Conservation (phyloP, 352 stramenopile species). For the Phytophthora multivora region DNA sequence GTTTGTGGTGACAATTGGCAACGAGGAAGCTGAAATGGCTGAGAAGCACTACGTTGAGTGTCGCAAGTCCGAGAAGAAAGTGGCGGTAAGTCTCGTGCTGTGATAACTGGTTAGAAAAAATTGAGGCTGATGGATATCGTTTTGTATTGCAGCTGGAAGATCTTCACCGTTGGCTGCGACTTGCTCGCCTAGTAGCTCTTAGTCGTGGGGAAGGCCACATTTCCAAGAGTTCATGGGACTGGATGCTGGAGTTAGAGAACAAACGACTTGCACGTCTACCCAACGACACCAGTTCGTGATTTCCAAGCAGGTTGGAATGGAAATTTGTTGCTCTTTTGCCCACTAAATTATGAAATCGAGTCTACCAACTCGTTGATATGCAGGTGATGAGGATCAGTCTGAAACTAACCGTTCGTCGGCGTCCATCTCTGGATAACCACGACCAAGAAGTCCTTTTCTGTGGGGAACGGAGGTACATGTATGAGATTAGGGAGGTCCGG, state of each 20-base stretch:
- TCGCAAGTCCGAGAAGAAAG: conserved; percentile 68
- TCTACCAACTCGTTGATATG: conserved; percentile 9
- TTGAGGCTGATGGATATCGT: conserved; percentile 1
- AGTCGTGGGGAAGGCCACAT: conserved; percentile 64
- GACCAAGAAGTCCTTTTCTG: conserved; percentile 93
- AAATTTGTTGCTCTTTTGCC: conserved; percentile 10
- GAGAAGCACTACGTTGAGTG: conserved; percentile 83
- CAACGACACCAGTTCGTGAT: conserved; percentile 20
- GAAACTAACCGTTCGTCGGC: conserved; percentile 43
- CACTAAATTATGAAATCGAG: conserved; percentile 13
- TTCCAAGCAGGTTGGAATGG: conserved; percentile 8
- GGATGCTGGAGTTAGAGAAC: conserved; percentile 63
- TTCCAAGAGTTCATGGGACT: conserved; percentile 52
- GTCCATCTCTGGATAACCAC: conserved; percentile 95
- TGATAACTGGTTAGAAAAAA: not conserved
- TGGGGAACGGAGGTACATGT: not conserved
- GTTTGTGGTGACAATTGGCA: conserved; percentile 62
- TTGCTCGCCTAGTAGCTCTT: conserved; percentile 72
- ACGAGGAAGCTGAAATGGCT: conserved; percentile 74
- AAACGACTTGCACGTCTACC: conserved; percentile 41
- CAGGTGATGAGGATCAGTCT: not conserved
- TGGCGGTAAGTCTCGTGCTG: conserved; percentile 51
- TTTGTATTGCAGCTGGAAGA: conserved; percentile 61
- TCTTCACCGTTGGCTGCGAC: conserved; percentile 74
- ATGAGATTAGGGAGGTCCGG: not conserved